Conservation (phyloP, 768 basidiomycete species). For the Scleroderma bovista region DNA sequence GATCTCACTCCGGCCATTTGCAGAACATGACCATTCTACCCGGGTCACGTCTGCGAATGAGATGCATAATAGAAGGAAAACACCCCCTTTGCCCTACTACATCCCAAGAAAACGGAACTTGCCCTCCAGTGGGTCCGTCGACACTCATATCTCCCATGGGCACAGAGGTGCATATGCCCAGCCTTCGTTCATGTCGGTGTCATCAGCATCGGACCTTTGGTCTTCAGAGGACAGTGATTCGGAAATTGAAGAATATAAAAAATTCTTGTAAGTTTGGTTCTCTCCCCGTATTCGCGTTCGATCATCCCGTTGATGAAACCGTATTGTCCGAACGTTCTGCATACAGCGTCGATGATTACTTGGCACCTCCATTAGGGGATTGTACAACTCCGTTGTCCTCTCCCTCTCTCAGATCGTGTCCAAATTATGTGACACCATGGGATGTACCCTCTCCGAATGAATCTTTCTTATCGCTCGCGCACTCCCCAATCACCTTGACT, state of each 20-base stretch:
- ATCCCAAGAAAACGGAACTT: constrained; percentile 2
- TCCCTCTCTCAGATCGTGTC: constrained; percentile 36
- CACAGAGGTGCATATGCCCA: constrained; percentile 3
- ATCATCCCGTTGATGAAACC: not conserved
- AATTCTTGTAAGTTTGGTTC: constrained; percentile 10
- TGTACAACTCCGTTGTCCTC: constrained; percentile 37
- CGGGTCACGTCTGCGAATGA: constrained; percentile 4
- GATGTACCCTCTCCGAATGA: constrained; percentile 31
- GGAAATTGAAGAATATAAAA: constrained; percentile 3
- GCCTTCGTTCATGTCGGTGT: constrained; percentile 13
- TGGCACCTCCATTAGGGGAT: constrained; percentile 1
- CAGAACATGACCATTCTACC: not conserved
- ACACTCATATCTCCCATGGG: constrained; percentile 2
- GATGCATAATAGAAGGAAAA: not conserved
- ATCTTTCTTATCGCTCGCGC: constrained; percentile 38
- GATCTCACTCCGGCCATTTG: constrained; percentile 18
- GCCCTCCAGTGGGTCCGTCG: constrained; percentile 4
- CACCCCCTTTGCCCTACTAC: constrained; percentile 7
- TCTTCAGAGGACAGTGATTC: not conserved
- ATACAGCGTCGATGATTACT: not conserved
- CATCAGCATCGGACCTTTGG: constrained; percentile 5
- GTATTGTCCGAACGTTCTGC: constrained; percentile 5
- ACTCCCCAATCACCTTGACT: constrained; percentile 21
- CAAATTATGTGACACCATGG: constrained; percentile 40
- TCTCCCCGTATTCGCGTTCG: not conserved